Conservation (phyloP, 2,329 filamentous ascomycete species). For the Fusarium anguioides region DNA sequence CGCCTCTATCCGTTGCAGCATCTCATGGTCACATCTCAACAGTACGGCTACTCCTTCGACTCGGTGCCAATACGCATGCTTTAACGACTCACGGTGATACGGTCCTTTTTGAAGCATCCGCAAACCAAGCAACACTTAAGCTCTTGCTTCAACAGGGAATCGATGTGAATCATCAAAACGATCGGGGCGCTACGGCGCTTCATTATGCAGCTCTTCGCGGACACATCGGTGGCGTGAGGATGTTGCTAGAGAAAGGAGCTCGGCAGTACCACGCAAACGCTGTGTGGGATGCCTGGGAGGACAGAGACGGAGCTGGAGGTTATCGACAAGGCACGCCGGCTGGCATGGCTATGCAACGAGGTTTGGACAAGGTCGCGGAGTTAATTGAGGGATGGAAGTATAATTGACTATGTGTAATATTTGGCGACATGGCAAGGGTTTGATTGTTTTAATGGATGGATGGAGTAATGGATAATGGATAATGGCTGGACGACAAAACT, state of each 20-base stretch:
- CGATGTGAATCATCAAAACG: slow-evolving; percentile 44
- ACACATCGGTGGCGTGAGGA: slow-evolving; percentile 37
- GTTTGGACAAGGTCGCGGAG: slow-evolving; percentile 43
- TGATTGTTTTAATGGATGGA: slow-evolving; percentile 15
- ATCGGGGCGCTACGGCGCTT: slow-evolving; percentile 44
- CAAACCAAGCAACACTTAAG: slow-evolving; percentile 43
- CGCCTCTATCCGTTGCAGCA: slow-evolving; percentile 41
- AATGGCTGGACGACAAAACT: slow-evolving; percentile 23
- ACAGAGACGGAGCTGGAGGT: slow-evolving; percentile 39
- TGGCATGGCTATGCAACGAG: slow-evolving; percentile 44
- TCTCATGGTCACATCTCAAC: slow-evolving; percentile 45
- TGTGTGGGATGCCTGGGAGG: slow-evolving; percentile 46
- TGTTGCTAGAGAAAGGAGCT: slow-evolving; percentile 43
- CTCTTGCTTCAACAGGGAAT: slow-evolving; percentile 42
- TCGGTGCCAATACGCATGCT: slow-evolving; percentile 41
- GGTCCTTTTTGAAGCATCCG: slow-evolving; percentile 43
- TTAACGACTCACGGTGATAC: slow-evolving; percentile 45
- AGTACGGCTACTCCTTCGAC: slow-evolving; percentile 41
- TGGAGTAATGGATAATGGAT: slow-evolving; percentile 10
- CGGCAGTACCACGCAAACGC: slow-evolving; percentile 44
- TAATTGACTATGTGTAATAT: slow-evolving; percentile 23
- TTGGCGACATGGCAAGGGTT: slow-evolving; percentile 6
- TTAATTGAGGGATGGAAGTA: slow-evolving; percentile 46
- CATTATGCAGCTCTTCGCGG: slow-evolving; percentile 45
- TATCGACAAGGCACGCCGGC: slow-evolving; percentile 46